Evolutionary conservation across 2,329 filamentous ascomycete species (phyloP), one percentile per base, ranked within the genome.

Genomic region (Zelopaecilomyces penicillatus): DNA sequence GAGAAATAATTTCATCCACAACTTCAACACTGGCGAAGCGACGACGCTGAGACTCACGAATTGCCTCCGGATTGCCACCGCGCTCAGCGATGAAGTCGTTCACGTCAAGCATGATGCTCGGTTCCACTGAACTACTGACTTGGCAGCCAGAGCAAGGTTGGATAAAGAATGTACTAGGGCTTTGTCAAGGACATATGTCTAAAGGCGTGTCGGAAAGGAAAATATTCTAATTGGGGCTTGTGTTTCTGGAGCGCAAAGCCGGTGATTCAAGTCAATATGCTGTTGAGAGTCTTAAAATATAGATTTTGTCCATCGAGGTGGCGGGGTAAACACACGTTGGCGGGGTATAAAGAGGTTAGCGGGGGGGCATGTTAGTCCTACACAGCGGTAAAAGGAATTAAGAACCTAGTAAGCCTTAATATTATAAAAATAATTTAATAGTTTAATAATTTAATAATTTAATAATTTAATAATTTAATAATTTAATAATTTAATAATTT

Each of bases 51-150:
- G 85, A 93, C 66, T 96, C 88, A 65, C 86, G 85, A 67, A 98
- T 93, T 70, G 82, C 83, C 62, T 95, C 85, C 11, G 89, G 87
- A 69, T 97, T 81, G 56, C 93, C 93, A 54, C 91, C 93, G 57
- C 89, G 85, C 67, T 96, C 88, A 62, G 78, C 68, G 59, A 91
- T 83, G 63, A 91, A 88, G 62, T 90, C 85, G 55, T 78, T 74
- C 45, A 88, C 74, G 70, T 90, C 86, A 54, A 88, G 74, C 84
- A 88, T 88, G 31, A 50, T 66, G 56, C n/a, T n/a, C n/a, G n/a
- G n/a, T 34, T 10, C 5, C 5, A 27, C 5, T 5, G 12, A 27
- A 39, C 28, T 5, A 39, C n/a, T n/a, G n/a, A n/a, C n/a, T n/a
- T n/a, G n/a, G n/a, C n/a, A n/a, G n/a, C n/a, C n/a, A n/a, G n/a